phyloP scores from a whole-genome alignment of 805 yeast species.

The Teunomyces lycoperdinae region DNA sequence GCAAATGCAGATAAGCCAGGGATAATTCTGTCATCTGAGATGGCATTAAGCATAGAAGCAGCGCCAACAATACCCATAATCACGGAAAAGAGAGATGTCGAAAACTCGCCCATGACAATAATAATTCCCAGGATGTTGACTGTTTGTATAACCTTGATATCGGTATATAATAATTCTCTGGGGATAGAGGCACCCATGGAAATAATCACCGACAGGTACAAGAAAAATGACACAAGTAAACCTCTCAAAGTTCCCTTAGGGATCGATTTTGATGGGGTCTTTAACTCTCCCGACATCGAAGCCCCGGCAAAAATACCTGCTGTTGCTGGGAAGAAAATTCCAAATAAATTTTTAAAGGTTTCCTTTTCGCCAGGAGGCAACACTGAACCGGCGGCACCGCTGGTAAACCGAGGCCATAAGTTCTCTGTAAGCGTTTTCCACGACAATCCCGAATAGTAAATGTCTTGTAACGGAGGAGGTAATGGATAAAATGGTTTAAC shows the following conservation, averaged over 20 bases:
- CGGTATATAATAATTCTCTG: constrained; percentile 68
- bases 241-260: constrained; percentile 95
- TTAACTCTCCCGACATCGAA: constrained; percentile 93
- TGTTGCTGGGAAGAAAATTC: constrained; percentile 96
- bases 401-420: constrained; percentile 74
- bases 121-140: constrained; percentile 66
- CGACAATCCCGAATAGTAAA: constrained; percentile 67
- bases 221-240: constrained; percentile 66
- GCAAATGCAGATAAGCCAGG: constrained; percentile 68
- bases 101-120: constrained; percentile 82
- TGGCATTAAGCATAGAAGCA: constrained; percentile 85
- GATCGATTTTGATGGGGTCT: constrained; percentile 81
- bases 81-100: constrained; percentile 88
- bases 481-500: constrained; percentile 56
- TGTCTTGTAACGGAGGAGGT: constrained; percentile 43
- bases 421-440: constrained; percentile 66
- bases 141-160: constrained; percentile 83
- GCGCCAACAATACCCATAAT: constrained; percentile 97
- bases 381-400: constrained; percentile 90
- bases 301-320: constrained; percentile 99
- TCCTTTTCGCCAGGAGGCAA: constrained; percentile 49
- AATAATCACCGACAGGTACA: constrained; percentile 77
- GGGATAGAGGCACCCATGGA: constrained; percentile 81
- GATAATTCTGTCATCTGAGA: constrained; percentile 82
- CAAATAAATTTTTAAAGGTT: constrained; percentile 82